Evolutionary conservation across 169 alveolate species (phyloP), one percentile per base, ranked within the genome.

Genomic region (Eimeria sp.): DNA sequence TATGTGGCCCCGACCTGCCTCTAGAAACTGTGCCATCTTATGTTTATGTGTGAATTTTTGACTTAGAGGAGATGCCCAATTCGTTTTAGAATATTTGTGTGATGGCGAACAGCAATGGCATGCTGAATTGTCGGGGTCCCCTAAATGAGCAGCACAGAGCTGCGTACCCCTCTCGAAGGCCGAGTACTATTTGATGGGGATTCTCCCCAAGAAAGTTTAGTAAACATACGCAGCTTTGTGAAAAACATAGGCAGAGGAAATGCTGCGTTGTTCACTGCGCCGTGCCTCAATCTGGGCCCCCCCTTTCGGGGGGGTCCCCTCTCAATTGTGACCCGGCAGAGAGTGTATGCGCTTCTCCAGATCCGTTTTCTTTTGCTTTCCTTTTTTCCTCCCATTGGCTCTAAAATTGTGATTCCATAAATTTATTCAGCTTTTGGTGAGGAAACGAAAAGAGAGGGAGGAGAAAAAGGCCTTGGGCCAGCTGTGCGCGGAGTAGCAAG

Each of bases 241-340:
- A 76, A 76, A n/a, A 20, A 47, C 16, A 47, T 22, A n/a, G 47
- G 45, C 30, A 63, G 34, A 3, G 43, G 43, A 76, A 76, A 45
- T n/a, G 22, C 22, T 20, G 65, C 20, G 25, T 27, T 76, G n/a
- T 43, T 49, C 22, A 6, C 87, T 45, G 43, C 20, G 87, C 22
- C 61, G 65, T 4, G 65, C 87, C 87, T 76, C 65, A 75, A 5
- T 0, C 61, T 40, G 54, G 65, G 87, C 58, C 61, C 57, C 34
- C 87, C 87, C 61, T 49, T n/a, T 63, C 49, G 9, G 61, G 87
- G 40, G 61, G 87, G 87, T 76, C 87, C 87, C 87, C 87, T 76
- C 45, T 25, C 27, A 76, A 45, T 76, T 76, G 87, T 76, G 87
- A 76, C 87, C 87, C 87, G 87, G 65, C 65, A 43, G 30, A n/a